These are phyloP conservation scores for Carex kokanica DNA, from an alignment of 176 grass and related monocot genomes.

Conservation along the genomic window DNA sequence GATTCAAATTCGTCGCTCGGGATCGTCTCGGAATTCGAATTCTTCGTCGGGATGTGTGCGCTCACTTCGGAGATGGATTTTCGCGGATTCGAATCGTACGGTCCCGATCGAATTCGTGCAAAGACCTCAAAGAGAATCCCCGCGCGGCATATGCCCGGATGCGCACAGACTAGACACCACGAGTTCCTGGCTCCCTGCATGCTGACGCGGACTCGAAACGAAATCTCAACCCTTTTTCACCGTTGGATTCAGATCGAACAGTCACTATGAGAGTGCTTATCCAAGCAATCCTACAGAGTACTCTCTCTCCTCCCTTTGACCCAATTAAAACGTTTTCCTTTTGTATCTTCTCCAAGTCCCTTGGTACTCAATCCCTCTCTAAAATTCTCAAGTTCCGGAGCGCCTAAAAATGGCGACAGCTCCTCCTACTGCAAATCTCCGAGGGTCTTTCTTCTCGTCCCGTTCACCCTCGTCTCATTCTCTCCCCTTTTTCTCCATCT, in stretches of 20 bases:
- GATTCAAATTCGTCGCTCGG: no score
- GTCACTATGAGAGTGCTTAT: background rate
- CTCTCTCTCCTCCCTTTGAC: background rate
- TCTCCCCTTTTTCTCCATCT: slow-evolving; percentile 9
- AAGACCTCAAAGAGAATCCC: background rate
- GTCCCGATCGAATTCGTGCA: no score
- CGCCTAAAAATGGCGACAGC: slow-evolving; percentile 18
- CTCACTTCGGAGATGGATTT: no score
- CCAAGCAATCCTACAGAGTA: background rate
- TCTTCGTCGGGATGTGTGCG: no score
- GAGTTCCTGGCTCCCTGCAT: background rate
- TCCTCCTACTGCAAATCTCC: slow-evolving; percentile 2
- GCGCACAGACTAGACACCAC: background rate
- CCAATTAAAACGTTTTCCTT: background rate
- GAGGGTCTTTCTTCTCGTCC: slow-evolving; percentile 8
- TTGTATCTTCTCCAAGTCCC: slow-evolving; percentile 8
- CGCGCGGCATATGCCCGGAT: slow-evolving; percentile 13
- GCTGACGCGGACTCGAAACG: background rate
- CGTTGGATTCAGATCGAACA: background rate
- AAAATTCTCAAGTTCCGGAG: background rate
- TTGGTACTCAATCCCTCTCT: slow-evolving; percentile 14
- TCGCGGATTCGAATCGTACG: no score
- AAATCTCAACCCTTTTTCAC: background rate
- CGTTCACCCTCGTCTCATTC: slow-evolving; percentile 20
- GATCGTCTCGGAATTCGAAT: no score